Evolutionary conservation across 345 rosid species (phyloP).

Genomic region (Gossypium rotundifolium): DNA sequence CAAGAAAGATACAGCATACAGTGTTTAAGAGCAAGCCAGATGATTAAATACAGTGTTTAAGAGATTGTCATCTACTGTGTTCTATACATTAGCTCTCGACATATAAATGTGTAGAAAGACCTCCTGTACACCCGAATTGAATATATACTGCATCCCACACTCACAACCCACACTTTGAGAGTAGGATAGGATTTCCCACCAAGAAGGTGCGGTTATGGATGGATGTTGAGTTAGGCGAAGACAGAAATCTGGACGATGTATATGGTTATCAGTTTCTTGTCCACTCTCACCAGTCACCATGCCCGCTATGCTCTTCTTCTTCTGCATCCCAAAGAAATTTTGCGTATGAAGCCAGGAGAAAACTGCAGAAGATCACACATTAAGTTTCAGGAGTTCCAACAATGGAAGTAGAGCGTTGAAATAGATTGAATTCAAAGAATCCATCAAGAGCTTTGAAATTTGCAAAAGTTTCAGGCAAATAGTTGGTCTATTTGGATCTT

Average conservation of each 20-base stretch:
- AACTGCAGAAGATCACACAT: slow-evolving; percentile 29
- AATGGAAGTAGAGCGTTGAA: background rate
- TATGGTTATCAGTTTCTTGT: slow-evolving; percentile 5
- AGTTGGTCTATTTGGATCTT: background rate
- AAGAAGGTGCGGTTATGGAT: slow-evolving; percentile 18
- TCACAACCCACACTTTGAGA: background rate
- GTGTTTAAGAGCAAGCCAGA: background rate
- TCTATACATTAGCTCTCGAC: background rate
- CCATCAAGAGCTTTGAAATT: too few species aligned
- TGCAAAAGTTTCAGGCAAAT: too few species aligned
- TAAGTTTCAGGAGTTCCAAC: background rate
- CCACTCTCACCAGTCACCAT: background rate
- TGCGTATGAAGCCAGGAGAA: slow-evolving; percentile 68
- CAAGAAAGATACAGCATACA: background rate
- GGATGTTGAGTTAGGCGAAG: slow-evolving; percentile 7
- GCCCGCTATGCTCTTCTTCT: slow-evolving; percentile 6
- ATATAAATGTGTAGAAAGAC: background rate
- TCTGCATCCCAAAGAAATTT: slow-evolving; percentile 66
- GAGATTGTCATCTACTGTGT: background rate
- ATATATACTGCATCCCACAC: background rate
- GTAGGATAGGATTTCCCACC: background rate
- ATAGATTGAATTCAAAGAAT: background rate
- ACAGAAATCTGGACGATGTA: slow-evolving; percentile 24
- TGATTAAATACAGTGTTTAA: background rate
- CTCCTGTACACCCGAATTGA: background rate